Percentiles rank a stretch among this genome's conserved stretches.
These are phyloP conservation scores for Podospora bellae-mahoneyi DNA, from an alignment of 495 filamentous ascomycete species.

Conservation along the genomic window DNA sequence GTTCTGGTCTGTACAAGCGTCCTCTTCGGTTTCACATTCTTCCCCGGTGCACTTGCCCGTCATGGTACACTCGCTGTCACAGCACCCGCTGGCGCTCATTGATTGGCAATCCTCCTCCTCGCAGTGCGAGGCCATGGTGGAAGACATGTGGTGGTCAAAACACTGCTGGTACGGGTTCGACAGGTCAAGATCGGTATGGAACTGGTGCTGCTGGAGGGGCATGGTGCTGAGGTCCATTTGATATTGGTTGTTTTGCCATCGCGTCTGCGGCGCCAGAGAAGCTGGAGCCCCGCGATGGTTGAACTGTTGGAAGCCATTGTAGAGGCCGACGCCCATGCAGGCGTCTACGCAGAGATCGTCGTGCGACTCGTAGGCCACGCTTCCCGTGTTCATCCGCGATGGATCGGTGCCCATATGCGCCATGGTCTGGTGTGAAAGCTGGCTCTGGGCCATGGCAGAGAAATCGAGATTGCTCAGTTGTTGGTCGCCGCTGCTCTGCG, in stretches of 20 bases:
- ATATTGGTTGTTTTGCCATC: conserved; percentile 19
- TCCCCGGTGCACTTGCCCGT: conserved; percentile 35
- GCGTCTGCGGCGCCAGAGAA: conserved; percentile 13
- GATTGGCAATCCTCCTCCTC: conserved; percentile 34
- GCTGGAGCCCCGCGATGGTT: conserved; percentile 27
- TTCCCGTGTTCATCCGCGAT: conserved; percentile 12
- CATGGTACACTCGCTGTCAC: conserved; percentile 39
- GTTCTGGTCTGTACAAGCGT: conserved; percentile 36
- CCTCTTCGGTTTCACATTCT: conserved; percentile 32
- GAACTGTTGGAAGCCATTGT: conserved; percentile 33
- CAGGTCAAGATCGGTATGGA: conserved; percentile 11
- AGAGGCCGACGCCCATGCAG: conserved; percentile 36
- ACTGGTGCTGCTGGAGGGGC: conserved; percentile 17
- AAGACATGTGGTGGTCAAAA: conserved; percentile 19
- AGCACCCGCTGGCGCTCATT: conserved; percentile 30
- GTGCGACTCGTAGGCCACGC: conserved; percentile 32
- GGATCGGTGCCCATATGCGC: conserved; percentile 1
- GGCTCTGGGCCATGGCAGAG: not conserved
- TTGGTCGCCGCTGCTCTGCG: conserved; percentile 21
- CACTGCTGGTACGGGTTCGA: conserved; percentile 17
- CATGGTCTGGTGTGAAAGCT: conserved; percentile 8
- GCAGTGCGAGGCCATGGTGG: conserved; percentile 13
- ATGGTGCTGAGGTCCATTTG: not conserved
- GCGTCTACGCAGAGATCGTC: conserved; percentile 43
- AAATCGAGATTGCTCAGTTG: not conserved